phyloP scores from a whole-genome alignment of 1,139 yeast species.

The Taphrina confusa region DNA sequence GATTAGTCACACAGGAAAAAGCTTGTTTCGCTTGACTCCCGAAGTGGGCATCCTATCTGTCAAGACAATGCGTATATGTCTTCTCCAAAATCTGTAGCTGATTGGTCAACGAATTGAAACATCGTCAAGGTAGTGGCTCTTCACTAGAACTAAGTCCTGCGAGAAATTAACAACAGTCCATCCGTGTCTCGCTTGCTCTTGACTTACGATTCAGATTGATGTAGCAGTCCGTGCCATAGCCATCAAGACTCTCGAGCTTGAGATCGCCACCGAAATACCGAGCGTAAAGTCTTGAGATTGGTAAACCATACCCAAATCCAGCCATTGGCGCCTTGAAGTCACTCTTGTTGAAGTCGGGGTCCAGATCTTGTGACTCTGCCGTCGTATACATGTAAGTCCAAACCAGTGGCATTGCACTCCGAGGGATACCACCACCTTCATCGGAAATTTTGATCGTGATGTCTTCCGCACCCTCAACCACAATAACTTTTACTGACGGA shows the following conservation, averaged over 20 bases:
- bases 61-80: too few species aligned
- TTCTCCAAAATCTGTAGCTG: too few species aligned
- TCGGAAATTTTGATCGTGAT: slow-evolving; percentile 90
- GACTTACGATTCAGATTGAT: slow-evolving; percentile 25
- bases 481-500: slow-evolving; percentile 84
- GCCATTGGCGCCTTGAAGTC: slow-evolving; percentile 90
- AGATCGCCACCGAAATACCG: slow-evolving; percentile 91
- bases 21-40: too few species aligned
- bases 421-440: slow-evolving; percentile 92
- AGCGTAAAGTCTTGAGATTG: slow-evolving; percentile 80
- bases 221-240: slow-evolving; percentile 59
- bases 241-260: slow-evolving; percentile 86
- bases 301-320: slow-evolving; percentile 90
- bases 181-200: neutral
- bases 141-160: slow-evolving; percentile 24
- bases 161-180: neutral
- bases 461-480: slow-evolving; percentile 89
- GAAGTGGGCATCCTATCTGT: too few species aligned
- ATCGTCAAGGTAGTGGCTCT: slow-evolving; percentile 30
- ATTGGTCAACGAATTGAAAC: too few species aligned
- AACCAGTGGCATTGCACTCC: slow-evolving; percentile 78
- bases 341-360: slow-evolving; percentile 55
- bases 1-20: too few species aligned
- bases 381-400: slow-evolving; percentile 94
- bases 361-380: slow-evolving; percentile 59